Evolutionary conservation across 1,284 basidiomycete genomes (phyloP).

Genomic region (Puccinia polysora): DNA sequence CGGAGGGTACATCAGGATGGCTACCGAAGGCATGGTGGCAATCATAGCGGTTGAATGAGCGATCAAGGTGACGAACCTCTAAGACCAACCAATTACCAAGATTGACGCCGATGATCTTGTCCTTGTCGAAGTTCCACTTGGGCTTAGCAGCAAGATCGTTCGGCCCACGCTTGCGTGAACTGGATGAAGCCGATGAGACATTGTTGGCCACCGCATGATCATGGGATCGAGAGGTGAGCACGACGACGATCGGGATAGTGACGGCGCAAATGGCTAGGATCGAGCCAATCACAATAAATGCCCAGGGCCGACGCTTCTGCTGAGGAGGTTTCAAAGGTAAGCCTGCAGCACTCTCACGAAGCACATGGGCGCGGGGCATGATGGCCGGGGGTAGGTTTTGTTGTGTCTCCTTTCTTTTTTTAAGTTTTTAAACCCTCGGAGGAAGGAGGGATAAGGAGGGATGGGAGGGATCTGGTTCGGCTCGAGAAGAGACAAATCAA

Average conservation of each 20-base stretch:
- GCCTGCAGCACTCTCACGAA: too few relatives aligned
- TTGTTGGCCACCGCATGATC: conserved; percentile 1
- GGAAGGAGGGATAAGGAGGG: too few relatives aligned
- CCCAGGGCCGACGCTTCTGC: conserved; percentile 25
- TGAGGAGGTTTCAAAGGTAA: neutral
- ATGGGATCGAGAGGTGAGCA: neutral
- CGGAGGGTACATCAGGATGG: too few relatives aligned
- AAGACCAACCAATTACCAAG: conserved; percentile 52
- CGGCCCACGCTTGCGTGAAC: conserved; percentile 30
- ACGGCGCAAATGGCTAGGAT: conserved; percentile 27
- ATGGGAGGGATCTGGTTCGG: too few relatives aligned
- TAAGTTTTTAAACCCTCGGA: too few relatives aligned
- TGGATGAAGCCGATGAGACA: neutral
- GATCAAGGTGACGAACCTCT: conserved; percentile 10
- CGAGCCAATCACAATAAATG: conserved; percentile 16
- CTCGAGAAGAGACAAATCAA: too few relatives aligned
- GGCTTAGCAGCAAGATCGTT: conserved; percentile 47
- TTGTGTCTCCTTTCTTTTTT: too few relatives aligned
- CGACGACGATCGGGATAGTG: conserved; percentile 25
- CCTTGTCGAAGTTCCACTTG: conserved; percentile 50
- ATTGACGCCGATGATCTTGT: conserved; percentile 51
- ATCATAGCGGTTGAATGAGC: too few relatives aligned
- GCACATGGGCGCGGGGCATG: too few relatives aligned
- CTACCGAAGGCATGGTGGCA: too few relatives aligned
- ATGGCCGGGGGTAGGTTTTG: too few relatives aligned